phyloP scores from a whole-genome alignment of 2,329 filamentous ascomycete genomes.

The Ophiocordyceps camponoti-rufipedis region DNA sequence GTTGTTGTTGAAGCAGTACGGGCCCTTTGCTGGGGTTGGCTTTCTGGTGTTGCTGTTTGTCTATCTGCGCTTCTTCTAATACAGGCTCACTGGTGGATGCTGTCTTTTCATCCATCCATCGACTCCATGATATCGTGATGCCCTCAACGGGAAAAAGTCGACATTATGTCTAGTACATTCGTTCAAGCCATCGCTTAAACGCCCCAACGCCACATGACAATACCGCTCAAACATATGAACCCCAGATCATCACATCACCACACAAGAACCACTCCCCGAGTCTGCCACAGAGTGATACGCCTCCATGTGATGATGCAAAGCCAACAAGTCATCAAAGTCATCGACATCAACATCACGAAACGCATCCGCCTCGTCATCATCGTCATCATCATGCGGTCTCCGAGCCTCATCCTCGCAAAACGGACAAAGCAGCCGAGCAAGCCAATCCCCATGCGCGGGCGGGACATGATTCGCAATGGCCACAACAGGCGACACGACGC shows the following conservation, averaged over 20 bases:
- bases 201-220: background rate
- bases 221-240: background rate
- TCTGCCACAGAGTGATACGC: slow-evolving; percentile 22
- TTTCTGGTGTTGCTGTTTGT: slow-evolving; percentile 74
- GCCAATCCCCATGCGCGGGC: slow-evolving; percentile 31
- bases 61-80: slow-evolving; percentile 80
- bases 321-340: slow-evolving; percentile 29
- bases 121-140: background rate
- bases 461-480: slow-evolving; percentile 39
- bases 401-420: slow-evolving; percentile 36
- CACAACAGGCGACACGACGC: slow-evolving; percentile 35
- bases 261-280: slow-evolving; percentile 19
- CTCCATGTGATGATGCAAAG: slow-evolving; percentile 35
- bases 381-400: slow-evolving; percentile 22
- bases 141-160: no score
- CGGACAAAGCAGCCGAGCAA: slow-evolving; percentile 31
- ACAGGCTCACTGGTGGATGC: background rate
- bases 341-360: slow-evolving; percentile 9
- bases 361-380: slow-evolving; percentile 23
- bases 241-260: slow-evolving; percentile 20
- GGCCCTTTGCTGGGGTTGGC: slow-evolving; percentile 66
- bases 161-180: background rate
- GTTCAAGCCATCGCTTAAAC: background rate
- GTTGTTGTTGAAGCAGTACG: slow-evolving; percentile 88
- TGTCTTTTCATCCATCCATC: background rate